Evolutionary conservation across 495 filamentous ascomycete genomes (phyloP).

Genomic region (Hypomontagnella monticulosa): DNA sequence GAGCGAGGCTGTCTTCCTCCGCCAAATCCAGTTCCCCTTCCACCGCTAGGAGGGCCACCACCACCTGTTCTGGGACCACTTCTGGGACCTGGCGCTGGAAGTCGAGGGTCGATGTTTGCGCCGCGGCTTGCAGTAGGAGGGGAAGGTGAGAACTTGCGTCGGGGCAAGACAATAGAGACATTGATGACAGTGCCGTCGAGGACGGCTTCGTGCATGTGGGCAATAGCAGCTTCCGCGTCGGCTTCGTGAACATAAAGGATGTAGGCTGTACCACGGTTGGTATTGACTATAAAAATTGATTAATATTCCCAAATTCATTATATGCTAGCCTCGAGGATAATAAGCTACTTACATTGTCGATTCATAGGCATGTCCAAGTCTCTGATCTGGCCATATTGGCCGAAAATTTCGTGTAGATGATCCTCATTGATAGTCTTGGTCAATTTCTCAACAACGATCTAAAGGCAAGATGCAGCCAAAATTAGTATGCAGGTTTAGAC

Average conservation of each 20-base stretch:
- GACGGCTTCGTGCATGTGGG: slow-evolving; percentile 98
- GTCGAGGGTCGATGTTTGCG: slow-evolving; percentile 58
- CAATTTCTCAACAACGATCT: slow-evolving; percentile 97
- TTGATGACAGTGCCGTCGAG: slow-evolving; percentile 87
- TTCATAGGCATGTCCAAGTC: slow-evolving; percentile 91
- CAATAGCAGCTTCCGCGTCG: slow-evolving; percentile 88
- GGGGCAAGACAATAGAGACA: slow-evolving; percentile 93
- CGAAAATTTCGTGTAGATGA: slow-evolving; percentile 93
- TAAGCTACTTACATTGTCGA: slow-evolving; percentile 71
- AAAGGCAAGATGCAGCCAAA: slow-evolving; percentile 3
- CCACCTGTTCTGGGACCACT: slow-evolving; percentile 44
- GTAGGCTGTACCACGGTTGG: slow-evolving; percentile 94
- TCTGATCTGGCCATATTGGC: slow-evolving; percentile 83
- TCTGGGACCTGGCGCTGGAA: slow-evolving; percentile 52
- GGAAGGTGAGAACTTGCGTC: slow-evolving; percentile 68
- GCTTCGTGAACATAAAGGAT: slow-evolving; percentile 81
- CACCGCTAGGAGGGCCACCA: slow-evolving; percentile 43
- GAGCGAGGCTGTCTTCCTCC: slow-evolving; percentile 48
- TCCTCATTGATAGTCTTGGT: slow-evolving; percentile 93
- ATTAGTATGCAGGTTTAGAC: slow-evolving; percentile 24
- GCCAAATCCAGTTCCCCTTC: slow-evolving; percentile 37
- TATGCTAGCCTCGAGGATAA: not conserved
- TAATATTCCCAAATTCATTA: not conserved
- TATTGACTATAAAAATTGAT: slow-evolving; percentile 68
- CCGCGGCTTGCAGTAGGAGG: slow-evolving; percentile 61